phyloP scores from a whole-genome alignment of 495 filamentous ascomycete species.

The Pseudevernia furfuracea region DNA sequence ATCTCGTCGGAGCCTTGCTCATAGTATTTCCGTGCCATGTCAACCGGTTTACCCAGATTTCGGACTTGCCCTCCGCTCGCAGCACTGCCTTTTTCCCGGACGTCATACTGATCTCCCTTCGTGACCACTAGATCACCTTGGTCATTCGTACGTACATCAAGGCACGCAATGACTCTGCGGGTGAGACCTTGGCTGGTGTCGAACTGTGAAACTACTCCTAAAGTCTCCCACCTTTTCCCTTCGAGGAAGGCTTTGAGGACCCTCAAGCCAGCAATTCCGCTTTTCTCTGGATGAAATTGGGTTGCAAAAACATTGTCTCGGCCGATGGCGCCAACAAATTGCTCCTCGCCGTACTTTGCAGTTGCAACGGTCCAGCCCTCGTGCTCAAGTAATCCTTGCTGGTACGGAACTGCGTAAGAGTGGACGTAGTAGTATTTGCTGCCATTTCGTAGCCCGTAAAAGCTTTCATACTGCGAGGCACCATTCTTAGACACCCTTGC shows the following conservation, averaged over 20 bases:
- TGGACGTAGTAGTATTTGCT: conserved; percentile 99
- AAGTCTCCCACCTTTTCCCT: conserved; percentile 45
- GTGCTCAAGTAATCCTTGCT: conserved; percentile 58
- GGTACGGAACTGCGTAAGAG: conserved; percentile 79
- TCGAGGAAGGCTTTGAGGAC: conserved; percentile 80
- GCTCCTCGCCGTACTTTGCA: conserved; percentile 77
- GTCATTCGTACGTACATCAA: conserved; percentile 96
- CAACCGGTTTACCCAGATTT: conserved; percentile 92
- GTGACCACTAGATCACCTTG: conserved; percentile 92
- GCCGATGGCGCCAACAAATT: conserved; percentile 85
- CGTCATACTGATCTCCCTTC: conserved; percentile 97
- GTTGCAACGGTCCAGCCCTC: conserved; percentile 86
- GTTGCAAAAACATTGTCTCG: conserved; percentile 80
- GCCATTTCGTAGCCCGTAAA: conserved; percentile 67
- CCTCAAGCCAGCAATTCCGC: conserved; percentile 75
- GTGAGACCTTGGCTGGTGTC: conserved; percentile 60
- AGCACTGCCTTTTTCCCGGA: conserved; percentile 72
- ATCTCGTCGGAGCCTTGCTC: conserved; percentile 95
- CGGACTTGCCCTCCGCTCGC: conserved; percentile 64
- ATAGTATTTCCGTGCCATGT: conserved; percentile 90
- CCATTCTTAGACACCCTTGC: conserved; percentile 50
- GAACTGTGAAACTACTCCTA: conserved; percentile 24
- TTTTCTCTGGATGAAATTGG: conserved; percentile 98
- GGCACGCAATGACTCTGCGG: conserved; percentile 82
- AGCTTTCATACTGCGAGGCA: conserved; percentile 40